phyloP scores from a whole-genome alignment of 208 protist species.

The Leptomonas pyrrhocoris region DNA sequence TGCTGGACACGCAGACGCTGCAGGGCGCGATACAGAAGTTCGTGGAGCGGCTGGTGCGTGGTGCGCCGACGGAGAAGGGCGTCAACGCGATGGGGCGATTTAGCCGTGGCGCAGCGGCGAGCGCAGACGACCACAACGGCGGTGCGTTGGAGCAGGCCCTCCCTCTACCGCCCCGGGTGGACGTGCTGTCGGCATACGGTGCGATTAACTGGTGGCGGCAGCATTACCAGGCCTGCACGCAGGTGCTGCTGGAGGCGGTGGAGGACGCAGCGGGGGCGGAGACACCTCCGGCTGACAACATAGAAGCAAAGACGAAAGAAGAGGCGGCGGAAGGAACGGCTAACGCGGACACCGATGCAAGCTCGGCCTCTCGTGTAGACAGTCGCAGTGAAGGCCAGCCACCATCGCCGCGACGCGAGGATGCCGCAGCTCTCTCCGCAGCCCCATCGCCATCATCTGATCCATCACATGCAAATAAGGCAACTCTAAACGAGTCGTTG shows the following conservation, averaged over 20 bases:
- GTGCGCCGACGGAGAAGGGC: conserved; percentile 8
- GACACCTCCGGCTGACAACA: not conserved
- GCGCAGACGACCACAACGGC: not conserved
- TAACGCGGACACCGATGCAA: not conserved
- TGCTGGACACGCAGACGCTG: conserved; percentile 39
- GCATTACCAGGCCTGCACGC: conserved; percentile 66
- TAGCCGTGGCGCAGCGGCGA: not conserved
- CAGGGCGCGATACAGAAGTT: conserved; percentile 27
- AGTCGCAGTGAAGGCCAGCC: not conserved
- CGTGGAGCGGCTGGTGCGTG: conserved; percentile 27
- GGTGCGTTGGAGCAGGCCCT: not conserved
- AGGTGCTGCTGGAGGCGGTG: conserved; percentile 47
- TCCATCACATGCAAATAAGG: not conserved
- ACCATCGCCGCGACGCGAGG: too few species aligned
- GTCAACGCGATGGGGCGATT: not conserved
- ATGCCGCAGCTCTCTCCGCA: not conserved
- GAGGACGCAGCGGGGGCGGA: conserved; percentile 23
- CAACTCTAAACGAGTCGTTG: not conserved
- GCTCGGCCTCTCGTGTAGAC: not conserved
- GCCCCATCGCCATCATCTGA: not conserved
- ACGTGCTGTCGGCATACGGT: conserved; percentile 42
- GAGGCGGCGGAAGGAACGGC: not conserved
- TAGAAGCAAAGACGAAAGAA: not conserved
- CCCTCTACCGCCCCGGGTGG: conserved; percentile 45
- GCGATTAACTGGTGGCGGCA: conserved; percentile 52